Percentiles rank a stretch among this genome's conserved stretches.
Evolutionary conservation across 2,329 filamentous ascomycete genomes (phyloP).

Genomic region (Hypoxylon sp.): DNA sequence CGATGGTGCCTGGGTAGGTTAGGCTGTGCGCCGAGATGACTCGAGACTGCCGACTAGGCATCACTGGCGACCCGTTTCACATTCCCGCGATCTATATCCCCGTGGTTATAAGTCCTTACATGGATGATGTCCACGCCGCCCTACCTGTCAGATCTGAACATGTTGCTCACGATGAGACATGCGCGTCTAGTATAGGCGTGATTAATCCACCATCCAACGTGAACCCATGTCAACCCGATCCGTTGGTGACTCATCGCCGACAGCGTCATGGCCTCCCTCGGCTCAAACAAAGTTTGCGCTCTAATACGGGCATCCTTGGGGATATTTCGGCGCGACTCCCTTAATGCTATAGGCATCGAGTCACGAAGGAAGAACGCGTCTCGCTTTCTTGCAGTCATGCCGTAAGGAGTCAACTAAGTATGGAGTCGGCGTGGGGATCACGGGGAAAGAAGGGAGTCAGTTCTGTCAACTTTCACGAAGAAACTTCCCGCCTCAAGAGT

Average conservation of each 20-base stretch:
- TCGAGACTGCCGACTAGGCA: neutral
- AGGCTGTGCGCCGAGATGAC: neutral
- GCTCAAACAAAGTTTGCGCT: neutral
- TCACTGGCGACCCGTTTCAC: neutral
- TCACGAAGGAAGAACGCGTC: neutral
- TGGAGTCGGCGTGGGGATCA: neutral
- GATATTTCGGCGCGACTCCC: neutral
- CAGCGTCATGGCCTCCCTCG: constrained; percentile 5
- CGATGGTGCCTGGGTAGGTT: neutral
- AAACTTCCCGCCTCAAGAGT: neutral
- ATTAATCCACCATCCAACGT: neutral
- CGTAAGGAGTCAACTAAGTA: neutral
- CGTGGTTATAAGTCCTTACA: neutral
- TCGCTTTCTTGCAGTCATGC: neutral
- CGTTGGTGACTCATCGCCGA: constrained; percentile 8
- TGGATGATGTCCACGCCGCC: neutral
- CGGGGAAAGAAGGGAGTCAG: neutral
- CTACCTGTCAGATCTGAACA: neutral
- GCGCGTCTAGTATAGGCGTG: neutral
- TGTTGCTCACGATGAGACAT: constrained; percentile 2
- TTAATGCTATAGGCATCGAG: neutral
- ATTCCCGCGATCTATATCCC: neutral
- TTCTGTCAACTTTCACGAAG: neutral
- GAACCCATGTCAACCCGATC: neutral
- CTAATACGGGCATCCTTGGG: neutral